A percentile compares a stretch with the other conserved stretches of the same genome.
phyloP scores from a whole-genome alignment of 2,329 filamentous ascomycete species.

The Trichoderma sp. region DNA sequence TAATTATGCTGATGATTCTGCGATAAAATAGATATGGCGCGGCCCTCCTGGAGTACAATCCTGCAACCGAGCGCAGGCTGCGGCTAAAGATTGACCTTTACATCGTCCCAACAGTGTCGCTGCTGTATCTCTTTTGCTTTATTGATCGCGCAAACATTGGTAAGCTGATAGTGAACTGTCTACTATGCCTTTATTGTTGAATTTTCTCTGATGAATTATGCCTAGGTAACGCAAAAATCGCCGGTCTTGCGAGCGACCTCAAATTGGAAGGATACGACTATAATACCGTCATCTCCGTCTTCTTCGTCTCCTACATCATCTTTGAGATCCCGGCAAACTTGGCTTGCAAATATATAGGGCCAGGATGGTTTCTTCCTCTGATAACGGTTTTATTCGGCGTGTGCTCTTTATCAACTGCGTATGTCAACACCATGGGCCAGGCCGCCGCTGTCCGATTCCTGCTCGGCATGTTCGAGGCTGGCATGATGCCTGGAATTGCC shows the following conservation, averaged over 20 bases:
- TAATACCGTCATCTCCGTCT: slow-evolving; percentile 68
- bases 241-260: slow-evolving; percentile 66
- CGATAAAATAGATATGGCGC: slow-evolving; percentile 49
- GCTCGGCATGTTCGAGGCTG: slow-evolving; percentile 71
- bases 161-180: slow-evolving; percentile 45
- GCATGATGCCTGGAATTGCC: slow-evolving; percentile 73
- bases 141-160: slow-evolving; percentile 77
- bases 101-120: slow-evolving; percentile 66
- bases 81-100: slow-evolving; percentile 67
- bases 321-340: slow-evolving; percentile 73
- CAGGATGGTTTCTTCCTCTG: slow-evolving; percentile 70
- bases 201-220: not conserved
- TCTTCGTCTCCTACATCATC: slow-evolving; percentile 74
- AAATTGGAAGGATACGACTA: slow-evolving; percentile 66
- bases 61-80: slow-evolving; percentile 59
- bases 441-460: slow-evolving; percentile 67
- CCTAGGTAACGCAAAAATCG: slow-evolving; percentile 68
- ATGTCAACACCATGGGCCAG: slow-evolving; percentile 58
- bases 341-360: slow-evolving; percentile 70
- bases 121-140: slow-evolving; percentile 74
- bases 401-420: slow-evolving; percentile 66
- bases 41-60: slow-evolving; percentile 58
- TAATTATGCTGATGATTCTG: not conserved
- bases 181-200: too few relatives aligned
- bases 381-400: slow-evolving; percentile 67